These are phyloP conservation scores for Postia placenta DNA, from an alignment of 768 basidiomycete genomes.

Conservation along the genomic window DNA sequence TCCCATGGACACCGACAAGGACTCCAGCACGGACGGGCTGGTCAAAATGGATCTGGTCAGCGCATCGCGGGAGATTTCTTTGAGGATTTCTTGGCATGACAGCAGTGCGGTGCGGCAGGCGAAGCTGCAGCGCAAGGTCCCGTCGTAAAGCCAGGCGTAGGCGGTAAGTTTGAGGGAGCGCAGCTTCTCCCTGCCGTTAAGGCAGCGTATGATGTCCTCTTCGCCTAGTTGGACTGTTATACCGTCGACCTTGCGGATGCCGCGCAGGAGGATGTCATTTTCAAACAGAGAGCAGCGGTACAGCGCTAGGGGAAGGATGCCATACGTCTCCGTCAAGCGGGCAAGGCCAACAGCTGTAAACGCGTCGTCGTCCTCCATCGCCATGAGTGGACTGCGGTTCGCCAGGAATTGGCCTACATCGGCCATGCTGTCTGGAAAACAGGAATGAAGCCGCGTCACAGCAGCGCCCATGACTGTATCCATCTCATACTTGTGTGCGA, in stretches of 20 bases:
- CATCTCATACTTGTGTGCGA: slow-evolving; percentile 4
- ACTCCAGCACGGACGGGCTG: neutral
- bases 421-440: neutral
- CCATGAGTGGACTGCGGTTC: neutral
- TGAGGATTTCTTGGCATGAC: too few relatives aligned
- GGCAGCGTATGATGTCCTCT: slow-evolving; percentile 1
- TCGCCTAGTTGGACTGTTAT: neutral
- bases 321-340: slow-evolving; percentile 7
- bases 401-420: neutral
- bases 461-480: neutral
- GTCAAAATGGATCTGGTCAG: too few relatives aligned
- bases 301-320: slow-evolving; percentile 10
- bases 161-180: neutral
- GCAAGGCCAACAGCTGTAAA: slow-evolving; percentile 7
- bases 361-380: neutral
- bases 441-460: neutral
- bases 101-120: too few relatives aligned
- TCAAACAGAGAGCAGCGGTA: slow-evolving; percentile 1
- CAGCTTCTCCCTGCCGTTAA: neutral
- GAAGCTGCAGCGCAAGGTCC: too few relatives aligned
- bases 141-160: neutral
- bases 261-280: neutral
- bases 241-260: neutral
- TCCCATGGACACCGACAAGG: neutral
- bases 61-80: too few relatives aligned